A percentile compares a stretch with the other conserved stretches of the same genome.
These are phyloP conservation scores for Jatropha podagrica DNA, from an alignment of 441 rosid genomes.

Conservation along the genomic window DNA sequence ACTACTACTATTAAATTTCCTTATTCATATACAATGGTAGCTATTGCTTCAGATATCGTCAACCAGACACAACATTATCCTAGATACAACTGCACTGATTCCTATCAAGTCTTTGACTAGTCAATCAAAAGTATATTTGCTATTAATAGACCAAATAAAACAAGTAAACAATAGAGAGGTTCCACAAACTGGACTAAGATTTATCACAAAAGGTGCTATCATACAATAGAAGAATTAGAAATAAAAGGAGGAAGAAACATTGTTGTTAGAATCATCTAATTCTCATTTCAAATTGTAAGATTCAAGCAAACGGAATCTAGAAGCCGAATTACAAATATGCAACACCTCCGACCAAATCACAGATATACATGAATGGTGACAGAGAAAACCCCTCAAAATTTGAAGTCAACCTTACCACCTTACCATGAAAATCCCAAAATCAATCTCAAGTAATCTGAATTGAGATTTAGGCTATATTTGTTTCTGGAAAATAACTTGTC, in stretches of 20 bases:
- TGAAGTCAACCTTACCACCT: too few species aligned
- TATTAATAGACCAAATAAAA: background rate
- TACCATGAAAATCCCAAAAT: too few species aligned
- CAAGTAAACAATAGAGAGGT: background rate
- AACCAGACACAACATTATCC: background rate
- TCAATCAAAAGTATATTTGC: background rate
- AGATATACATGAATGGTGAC: too few species aligned
- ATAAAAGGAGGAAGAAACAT: too few species aligned
- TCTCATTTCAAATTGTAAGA: background rate
- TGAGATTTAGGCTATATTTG: too few species aligned
- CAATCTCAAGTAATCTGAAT: too few species aligned
- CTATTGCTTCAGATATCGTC: slow-evolving; percentile 1
- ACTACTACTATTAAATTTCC: background rate
- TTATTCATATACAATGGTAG: background rate
- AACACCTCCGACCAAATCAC: too few species aligned
- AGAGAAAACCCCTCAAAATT: too few species aligned
- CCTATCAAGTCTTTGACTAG: background rate
- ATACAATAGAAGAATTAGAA: background rate
- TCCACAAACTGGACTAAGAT: background rate
- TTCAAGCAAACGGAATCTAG: background rate
- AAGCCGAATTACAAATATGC: background rate
- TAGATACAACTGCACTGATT: background rate
- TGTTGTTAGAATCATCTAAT: background rate
- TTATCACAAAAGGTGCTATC: background rate
- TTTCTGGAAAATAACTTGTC: too few species aligned